A percentile compares a stretch with the other conserved stretches of the same genome.
phyloP scores from a whole-genome alignment of 75 land plant genomes.

The Cupressus sempervirens region DNA sequence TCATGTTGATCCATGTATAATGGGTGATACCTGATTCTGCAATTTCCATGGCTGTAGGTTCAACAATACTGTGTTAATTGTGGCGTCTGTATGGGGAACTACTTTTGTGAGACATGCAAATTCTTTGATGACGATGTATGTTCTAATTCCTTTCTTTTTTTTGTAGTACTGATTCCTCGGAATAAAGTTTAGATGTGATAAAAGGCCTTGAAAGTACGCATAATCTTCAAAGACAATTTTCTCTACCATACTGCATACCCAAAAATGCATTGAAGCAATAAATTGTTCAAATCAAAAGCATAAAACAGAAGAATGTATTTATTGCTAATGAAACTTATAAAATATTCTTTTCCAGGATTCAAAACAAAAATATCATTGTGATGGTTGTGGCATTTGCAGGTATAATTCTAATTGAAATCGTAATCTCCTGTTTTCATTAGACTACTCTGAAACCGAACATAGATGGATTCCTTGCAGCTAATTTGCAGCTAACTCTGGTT shows the following conservation, averaged over 20 bases:
- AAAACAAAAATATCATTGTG: constrained; percentile 84
- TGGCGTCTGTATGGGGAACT: constrained; percentile 91
- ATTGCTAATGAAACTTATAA: background rate
- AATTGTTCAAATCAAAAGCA: background rate
- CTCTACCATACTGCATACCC: background rate
- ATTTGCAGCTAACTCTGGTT: background rate
- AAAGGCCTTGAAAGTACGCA: background rate
- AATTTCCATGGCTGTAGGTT: constrained; percentile 35
- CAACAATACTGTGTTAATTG: constrained; percentile 72
- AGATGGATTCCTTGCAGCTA: background rate
- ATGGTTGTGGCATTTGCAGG: constrained; percentile 94
- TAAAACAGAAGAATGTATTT: background rate
- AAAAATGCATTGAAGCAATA: background rate
- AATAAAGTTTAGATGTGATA: background rate
- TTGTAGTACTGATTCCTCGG: background rate
- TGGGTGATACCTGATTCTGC: background rate
- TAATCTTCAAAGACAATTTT: background rate
- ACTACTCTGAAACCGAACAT: background rate
- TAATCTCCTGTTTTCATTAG: background rate
- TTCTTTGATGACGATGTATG: constrained; percentile 92
- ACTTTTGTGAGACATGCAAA: constrained; percentile 79
- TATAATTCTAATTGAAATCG: constrained; percentile 9
- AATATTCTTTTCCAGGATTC: constrained; percentile 37
- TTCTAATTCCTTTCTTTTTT: background rate
- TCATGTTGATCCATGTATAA: background rate